Evolutionary conservation across 2,329 filamentous ascomycete species (phyloP), one percentile per base, ranked within the genome.

Genomic region (Aureobasidium sp.): DNA sequence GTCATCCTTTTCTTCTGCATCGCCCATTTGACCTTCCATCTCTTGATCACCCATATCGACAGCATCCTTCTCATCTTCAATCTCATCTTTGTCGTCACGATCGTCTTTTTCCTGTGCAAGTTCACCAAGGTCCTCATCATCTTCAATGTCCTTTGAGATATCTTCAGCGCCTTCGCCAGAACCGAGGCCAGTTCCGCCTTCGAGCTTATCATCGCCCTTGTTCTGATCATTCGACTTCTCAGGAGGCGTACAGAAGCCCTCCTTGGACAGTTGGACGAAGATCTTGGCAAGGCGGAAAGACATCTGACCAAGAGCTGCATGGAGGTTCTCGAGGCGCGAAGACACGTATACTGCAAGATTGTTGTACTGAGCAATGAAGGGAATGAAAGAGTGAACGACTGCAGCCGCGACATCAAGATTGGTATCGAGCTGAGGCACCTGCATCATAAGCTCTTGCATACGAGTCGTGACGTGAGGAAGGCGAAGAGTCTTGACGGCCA

Each of bases 151-250:
- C 71, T 99, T 97, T 74, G 92, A 97, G 65, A 99, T 97, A 73
- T 99, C 93, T 70, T 99, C 92, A 4, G 88, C 92, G 19, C 93
- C 95, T 73, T 96, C 89, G 11, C 94, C 95, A 47, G 96, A 94
- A 21, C 94, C 95, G 25, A 99, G 84, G 35, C 94, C 95, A 11
- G 92, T 97, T 17, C 95, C 95, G 38, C 85, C 85, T 73, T 99
- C 93, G 31, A 96, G 79, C 67, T 95, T 88, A 13, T 92, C 89
- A 25, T 84, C 81, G 62, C 69, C 63, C 25, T 68, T 60, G 21
- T 69, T 63, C 0, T 69, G 61, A 23, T 64, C 71, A 19, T 65
- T 53, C 2, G 84, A 85, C 67, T 91, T 87, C 67, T 97, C 92
- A 23, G 88, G 81, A 0, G 94, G 94, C 21, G 86, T 90, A 70